Base-by-base conservation (phyloP, 768 basidiomycete genomes). In the Leccinum subgranulosum region DNA sequence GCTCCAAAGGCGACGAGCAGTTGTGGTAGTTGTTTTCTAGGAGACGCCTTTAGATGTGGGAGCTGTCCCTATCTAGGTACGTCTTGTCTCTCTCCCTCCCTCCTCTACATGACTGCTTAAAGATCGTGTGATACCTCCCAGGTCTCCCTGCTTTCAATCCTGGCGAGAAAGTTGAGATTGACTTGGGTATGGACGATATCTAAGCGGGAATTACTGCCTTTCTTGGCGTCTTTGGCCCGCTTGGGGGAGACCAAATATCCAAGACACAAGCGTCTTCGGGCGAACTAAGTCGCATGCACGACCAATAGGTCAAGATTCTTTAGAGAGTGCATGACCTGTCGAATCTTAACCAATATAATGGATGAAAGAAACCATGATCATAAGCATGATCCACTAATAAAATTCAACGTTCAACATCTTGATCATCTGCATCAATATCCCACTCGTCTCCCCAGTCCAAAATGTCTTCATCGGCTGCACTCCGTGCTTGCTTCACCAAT, bases 121-220 rank as follows among this genome's bases (percentile, higher is more conserved):
- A 19, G 43, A 55, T 63, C 53, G 61, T 27, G 31, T 49, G 59
- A 36, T 29, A 41, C n/a, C 12, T 29, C 45, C n/a, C 65, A 98
- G 96, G 97, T 64, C 82, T 98, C 28, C 97, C 97, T 48, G 93
- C 96, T 12, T 98, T 99, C 79, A 91, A 96, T 73, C 96, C 97
- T 2, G 97, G 97, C 55, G 94, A 98, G 78, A 96, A 98, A 77
- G 94, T 99, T 27, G 88, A 93, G 78, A 91, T 95, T 59, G 84
- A 89, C 68, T 81, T 94, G 59, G 84, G 81, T 51, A 91, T 90
- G 86, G 94, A 95, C 71, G 94, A 97, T 72, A 83, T 94, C 60
- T 96, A 74, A 77, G 51, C 54, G 27, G 41, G 28, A 48, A 28
- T 29, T 19, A 14, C 12, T 51, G 36, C 19, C n/a, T 50, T 36